Evolutionary conservation across 1,139 yeast genomes (phyloP).

Genomic region (Geotrichum reessii): DNA sequence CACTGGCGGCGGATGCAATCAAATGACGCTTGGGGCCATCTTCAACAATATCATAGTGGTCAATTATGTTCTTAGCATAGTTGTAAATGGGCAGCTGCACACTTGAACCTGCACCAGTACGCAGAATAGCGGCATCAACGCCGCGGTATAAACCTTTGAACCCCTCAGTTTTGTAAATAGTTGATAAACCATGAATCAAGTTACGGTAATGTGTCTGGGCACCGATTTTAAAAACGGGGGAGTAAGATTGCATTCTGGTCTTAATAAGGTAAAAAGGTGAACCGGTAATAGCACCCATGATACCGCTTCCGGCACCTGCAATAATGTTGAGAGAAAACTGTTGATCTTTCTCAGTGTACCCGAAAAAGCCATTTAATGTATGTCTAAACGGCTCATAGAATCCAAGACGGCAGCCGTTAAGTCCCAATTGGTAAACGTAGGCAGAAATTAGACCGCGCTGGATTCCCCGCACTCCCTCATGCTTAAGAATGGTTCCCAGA

Average conservation of each 20-base stretch:
- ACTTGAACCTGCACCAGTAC: slow-evolving; percentile 95
- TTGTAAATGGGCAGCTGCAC: slow-evolving; percentile 94
- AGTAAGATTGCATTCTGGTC: slow-evolving; percentile 93
- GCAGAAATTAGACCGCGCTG: slow-evolving; percentile 68
- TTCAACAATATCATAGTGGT: slow-evolving; percentile 45
- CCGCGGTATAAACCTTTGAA: slow-evolving; percentile 78
- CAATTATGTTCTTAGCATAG: slow-evolving; percentile 58
- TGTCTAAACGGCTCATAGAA: slow-evolving; percentile 83
- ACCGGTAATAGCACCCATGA: slow-evolving; percentile 83
- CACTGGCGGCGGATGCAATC: slow-evolving; percentile 70
- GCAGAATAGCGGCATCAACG: slow-evolving; percentile 85
- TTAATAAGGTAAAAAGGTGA: slow-evolving; percentile 89
- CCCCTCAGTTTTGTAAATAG: slow-evolving; percentile 65
- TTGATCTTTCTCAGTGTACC: slow-evolving; percentile 47
- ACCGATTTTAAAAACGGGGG: slow-evolving; percentile 64
- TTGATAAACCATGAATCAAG: slow-evolving; percentile 59
- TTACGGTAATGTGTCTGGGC: slow-evolving; percentile 84
- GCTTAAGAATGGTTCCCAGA: slow-evolving; percentile 59
- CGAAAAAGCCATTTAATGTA: slow-evolving; percentile 49
- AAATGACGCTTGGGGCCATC: slow-evolving; percentile 72
- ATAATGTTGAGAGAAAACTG: slow-evolving; percentile 57
- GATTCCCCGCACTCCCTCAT: slow-evolving; percentile 81
- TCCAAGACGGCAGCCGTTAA: slow-evolving; percentile 92
- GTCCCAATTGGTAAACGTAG: slow-evolving; percentile 78
- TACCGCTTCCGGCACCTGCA: slow-evolving; percentile 81